These are phyloP conservation scores for Fusarium sp. DNA, from an alignment of 2,329 filamentous ascomycete genomes.

Conservation along the genomic window DNA sequence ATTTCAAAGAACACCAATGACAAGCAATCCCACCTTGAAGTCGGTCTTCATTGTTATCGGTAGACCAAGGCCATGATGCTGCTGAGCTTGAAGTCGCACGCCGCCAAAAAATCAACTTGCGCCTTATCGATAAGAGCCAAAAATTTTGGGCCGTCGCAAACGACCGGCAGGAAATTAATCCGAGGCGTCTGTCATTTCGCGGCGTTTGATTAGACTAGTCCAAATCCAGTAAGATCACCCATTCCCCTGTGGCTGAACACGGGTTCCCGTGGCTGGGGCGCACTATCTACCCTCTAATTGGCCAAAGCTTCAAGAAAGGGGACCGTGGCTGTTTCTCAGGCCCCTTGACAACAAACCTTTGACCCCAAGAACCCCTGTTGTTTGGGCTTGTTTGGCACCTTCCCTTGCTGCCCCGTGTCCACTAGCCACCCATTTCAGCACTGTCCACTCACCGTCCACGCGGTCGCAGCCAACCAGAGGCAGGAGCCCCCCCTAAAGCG, in stretches of 20 bases:
- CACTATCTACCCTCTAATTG: conserved; percentile 5
- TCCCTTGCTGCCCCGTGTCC: conserved; percentile 46
- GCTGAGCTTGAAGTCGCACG: conserved; percentile 40
- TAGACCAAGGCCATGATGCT: conserved; percentile 55
- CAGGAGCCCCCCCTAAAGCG: conserved; percentile 41
- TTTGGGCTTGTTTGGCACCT: conserved; percentile 39
- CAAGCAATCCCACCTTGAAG: conserved; percentile 80
- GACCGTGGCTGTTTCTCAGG: conserved; percentile 37
- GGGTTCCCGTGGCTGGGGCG: conserved; percentile 29
- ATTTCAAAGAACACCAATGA: too few species aligned
- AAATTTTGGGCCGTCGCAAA: conserved; percentile 44
- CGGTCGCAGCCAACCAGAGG: conserved; percentile 48
- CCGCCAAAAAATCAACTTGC: conserved; percentile 48
- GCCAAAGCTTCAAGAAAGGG: conserved; percentile 34
- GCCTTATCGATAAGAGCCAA: conserved; percentile 53
- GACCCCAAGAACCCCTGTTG: conserved; percentile 16
- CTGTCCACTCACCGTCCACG: conserved; percentile 43
- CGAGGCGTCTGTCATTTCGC: conserved; percentile 21
- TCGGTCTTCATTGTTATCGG: conserved; percentile 93
- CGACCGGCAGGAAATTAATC: conserved; percentile 53
- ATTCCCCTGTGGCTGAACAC: conserved; percentile 30
- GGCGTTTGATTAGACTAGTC: conserved; percentile 24
- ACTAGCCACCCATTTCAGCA: conserved; percentile 40
- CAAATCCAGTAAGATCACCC: conserved; percentile 27
- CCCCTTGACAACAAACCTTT: conserved; percentile 31